Percentiles rank a stretch among this genome's conserved stretches.
These are phyloP conservation scores for Coemansia sp. DNA, from an alignment of 192 early-diverging fungal species.

Conservation along the genomic window DNA sequence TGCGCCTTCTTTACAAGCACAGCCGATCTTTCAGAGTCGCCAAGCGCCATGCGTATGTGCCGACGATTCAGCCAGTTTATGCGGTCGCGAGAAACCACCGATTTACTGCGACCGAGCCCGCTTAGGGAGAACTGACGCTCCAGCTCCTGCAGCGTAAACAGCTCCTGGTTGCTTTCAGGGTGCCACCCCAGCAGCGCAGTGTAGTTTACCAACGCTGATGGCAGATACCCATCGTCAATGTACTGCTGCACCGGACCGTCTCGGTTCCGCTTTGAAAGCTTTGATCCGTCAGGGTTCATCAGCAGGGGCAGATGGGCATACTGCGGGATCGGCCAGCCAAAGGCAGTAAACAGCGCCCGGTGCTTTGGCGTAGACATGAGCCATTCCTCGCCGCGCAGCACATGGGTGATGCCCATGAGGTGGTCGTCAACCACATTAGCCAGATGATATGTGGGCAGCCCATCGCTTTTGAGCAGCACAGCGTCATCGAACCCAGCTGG, in stretches of 20 bases:
- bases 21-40: slow-evolving; percentile 8
- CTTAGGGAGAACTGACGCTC: slow-evolving; percentile 27
- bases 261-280: slow-evolving; percentile 87
- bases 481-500: slow-evolving; percentile 81
- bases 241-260: slow-evolving; percentile 72
- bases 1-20: slow-evolving; percentile 14
- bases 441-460: slow-evolving; percentile 90
- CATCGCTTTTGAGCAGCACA: slow-evolving; percentile 89
- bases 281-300: slow-evolving; percentile 74
- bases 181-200: slow-evolving; percentile 84
- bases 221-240: slow-evolving; percentile 74
- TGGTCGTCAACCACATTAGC: slow-evolving; percentile 95
- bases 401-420: slow-evolving; percentile 87
- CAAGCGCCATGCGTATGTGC: slow-evolving; percentile 32
- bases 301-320: slow-evolving; percentile 90
- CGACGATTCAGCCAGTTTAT: slow-evolving; percentile 51
- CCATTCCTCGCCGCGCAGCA: slow-evolving; percentile 95
- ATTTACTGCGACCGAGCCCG: slow-evolving; percentile 46
- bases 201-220: slow-evolving; percentile 85
- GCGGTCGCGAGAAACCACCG: slow-evolving; percentile 39
- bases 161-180: slow-evolving; percentile 56
- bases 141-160: slow-evolving; percentile 57
- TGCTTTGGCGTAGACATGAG: slow-evolving; percentile 92
- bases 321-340: slow-evolving; percentile 74
- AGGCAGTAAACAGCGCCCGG: slow-evolving; percentile 73